Percentiles rank a stretch among this genome's conserved stretches.
Evolutionary conservation across 2,329 filamentous ascomycete species (phyloP).

Genomic region (Pseudogymnoascus sp.): DNA sequence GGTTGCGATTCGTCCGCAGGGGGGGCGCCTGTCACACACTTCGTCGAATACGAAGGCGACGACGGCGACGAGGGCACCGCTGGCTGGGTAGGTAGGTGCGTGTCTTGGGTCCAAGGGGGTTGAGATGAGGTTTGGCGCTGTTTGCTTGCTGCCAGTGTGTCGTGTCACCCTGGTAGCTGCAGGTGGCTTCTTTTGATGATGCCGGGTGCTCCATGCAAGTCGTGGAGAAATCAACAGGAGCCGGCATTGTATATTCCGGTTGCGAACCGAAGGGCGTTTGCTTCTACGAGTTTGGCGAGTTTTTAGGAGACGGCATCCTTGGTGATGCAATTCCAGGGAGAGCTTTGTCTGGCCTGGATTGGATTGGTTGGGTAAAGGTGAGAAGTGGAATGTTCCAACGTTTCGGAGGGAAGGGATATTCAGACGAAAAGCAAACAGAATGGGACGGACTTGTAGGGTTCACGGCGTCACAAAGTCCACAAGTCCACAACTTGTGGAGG

Average conservation of each 20-base stretch:
- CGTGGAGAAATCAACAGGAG: background rate
- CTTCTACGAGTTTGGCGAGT: background rate
- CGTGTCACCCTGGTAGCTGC: background rate
- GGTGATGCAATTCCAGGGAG: background rate
- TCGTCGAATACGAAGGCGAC: background rate
- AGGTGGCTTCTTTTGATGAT: slow-evolving; percentile 4
- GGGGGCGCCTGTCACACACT: background rate
- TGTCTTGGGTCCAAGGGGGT: background rate
- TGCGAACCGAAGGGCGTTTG: background rate
- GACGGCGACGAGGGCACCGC: background rate
- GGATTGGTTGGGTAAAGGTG: slow-evolving; percentile 1
- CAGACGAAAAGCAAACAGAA: background rate
- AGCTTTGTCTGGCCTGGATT: background rate
- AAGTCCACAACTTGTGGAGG: background rate
- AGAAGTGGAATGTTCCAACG: background rate
- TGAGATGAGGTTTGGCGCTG: background rate
- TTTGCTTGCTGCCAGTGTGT: background rate
- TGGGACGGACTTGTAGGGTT: background rate
- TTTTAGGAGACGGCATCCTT: background rate
- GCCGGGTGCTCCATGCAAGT: background rate
- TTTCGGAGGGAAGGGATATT: background rate
- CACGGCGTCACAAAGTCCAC: background rate
- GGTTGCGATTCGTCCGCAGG: slow-evolving; percentile 1
- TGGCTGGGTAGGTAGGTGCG: background rate
- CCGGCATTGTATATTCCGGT: slow-evolving; percentile 1